Evolutionary conservation across 2,329 filamentous ascomycete species (phyloP).

Genomic region (Blumeria graminis): DNA sequence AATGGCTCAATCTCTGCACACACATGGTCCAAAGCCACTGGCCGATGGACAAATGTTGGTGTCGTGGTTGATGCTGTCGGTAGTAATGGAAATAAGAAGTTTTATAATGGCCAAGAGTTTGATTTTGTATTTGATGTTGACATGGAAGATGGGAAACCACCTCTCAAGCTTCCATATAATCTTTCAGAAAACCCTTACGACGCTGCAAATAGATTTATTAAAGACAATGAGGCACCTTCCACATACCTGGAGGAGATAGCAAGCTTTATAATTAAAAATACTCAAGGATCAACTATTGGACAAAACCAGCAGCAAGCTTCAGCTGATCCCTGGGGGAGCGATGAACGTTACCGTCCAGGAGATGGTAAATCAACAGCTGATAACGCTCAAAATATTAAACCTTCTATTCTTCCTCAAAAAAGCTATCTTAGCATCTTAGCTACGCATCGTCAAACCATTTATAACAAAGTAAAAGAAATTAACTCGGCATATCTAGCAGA

Average conservation of each 20-base stretch:
- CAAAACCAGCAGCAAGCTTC: conserved; percentile 24
- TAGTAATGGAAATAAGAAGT: conserved; percentile 54
- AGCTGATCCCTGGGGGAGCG: conserved; percentile 51
- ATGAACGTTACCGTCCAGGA: conserved; percentile 55
- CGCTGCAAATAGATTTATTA: conserved; percentile 71
- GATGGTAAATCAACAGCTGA: conserved; percentile 23
- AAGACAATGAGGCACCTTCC: conserved; percentile 68
- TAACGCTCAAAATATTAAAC: conserved; percentile 13
- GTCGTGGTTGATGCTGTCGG: conserved; percentile 78
- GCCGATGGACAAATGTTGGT: conserved; percentile 72
- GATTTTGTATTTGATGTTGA: conserved; percentile 95
- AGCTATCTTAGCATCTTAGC: conserved; percentile 55
- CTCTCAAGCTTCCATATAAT: conserved; percentile 86
- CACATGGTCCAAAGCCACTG: conserved; percentile 50
- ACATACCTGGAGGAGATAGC: conserved; percentile 78
- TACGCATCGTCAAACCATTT: conserved; percentile 45
- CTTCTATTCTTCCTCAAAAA: conserved; percentile 44
- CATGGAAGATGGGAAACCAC: conserved; percentile 80
- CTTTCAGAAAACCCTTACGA: conserved; percentile 82
- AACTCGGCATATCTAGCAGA: conserved; percentile 49
- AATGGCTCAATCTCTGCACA: conserved; percentile 71
- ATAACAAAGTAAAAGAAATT: conserved; percentile 52
- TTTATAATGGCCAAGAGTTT: conserved; percentile 67
- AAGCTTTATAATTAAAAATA: conserved; percentile 79
- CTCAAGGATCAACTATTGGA: conserved; percentile 64